phyloP scores from a whole-genome alignment of 352 stramenopile species.

The Phytopythium litorale region DNA sequence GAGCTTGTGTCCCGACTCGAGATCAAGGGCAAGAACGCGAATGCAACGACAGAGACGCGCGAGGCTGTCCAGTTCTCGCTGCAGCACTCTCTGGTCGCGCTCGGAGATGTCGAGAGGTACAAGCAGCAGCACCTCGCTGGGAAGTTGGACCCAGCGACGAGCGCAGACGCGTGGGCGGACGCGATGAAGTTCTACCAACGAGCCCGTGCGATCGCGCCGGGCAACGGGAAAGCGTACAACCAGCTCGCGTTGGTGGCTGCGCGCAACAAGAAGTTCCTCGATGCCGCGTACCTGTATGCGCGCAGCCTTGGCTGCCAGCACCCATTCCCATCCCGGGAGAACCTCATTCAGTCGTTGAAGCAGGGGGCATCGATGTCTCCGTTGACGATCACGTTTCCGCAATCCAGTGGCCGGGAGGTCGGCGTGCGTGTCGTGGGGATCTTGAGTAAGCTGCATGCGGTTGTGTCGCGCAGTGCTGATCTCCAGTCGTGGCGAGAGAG shows the following conservation, averaged over 20 bases:
- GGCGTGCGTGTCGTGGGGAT: background rate
- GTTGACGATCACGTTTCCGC: background rate
- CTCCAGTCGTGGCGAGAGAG: background rate
- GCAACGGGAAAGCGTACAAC: slow-evolving; percentile 58
- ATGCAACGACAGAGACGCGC: slow-evolving; percentile 5
- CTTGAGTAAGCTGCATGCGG: background rate
- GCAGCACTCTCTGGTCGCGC: slow-evolving; percentile 40
- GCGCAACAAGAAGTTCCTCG: slow-evolving; percentile 23
- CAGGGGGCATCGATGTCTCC: background rate
- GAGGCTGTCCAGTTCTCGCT: slow-evolving; percentile 28
- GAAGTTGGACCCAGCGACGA: background rate
- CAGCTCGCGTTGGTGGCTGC: slow-evolving; percentile 46
- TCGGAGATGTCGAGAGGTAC: slow-evolving; percentile 48
- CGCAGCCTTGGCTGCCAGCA: slow-evolving; percentile 36
- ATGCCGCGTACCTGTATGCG: slow-evolving; percentile 41
- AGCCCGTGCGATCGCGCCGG: slow-evolving; percentile 32
- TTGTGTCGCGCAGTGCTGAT: background rate
- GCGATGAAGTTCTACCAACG: slow-evolving; percentile 31
- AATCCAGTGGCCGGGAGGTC: background rate
- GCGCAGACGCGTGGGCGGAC: slow-evolving; percentile 20
- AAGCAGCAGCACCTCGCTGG: slow-evolving; percentile 20
- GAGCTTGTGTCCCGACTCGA: slow-evolving; percentile 18
- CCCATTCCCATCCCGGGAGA: slow-evolving; percentile 32
- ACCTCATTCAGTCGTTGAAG: slow-evolving; percentile 33
- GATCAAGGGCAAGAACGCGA: slow-evolving; percentile 8